These are phyloP conservation scores for Sphenostylis stenocarpa DNA, from an alignment of 306 rosid genomes.

Conservation along the genomic window DNA sequence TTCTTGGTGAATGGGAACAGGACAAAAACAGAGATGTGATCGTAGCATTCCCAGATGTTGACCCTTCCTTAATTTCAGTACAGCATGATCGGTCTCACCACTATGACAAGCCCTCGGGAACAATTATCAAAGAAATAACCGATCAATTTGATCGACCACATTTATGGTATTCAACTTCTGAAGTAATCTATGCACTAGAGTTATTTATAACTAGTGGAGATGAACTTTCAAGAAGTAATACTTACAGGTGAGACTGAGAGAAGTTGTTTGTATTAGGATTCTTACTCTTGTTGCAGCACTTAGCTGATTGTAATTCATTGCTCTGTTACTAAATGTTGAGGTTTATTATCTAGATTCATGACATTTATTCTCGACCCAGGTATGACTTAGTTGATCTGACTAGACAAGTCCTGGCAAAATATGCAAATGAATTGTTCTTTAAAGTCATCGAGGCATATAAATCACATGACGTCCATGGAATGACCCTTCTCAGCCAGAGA, in stretches of 20 bases:
- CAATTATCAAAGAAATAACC: constrained; percentile 39
- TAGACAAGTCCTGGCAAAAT: constrained; percentile 83
- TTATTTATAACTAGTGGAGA: constrained; percentile 71
- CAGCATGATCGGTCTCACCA: constrained; percentile 23
- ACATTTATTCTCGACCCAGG: constrained; percentile 45
- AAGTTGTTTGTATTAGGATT: neutral
- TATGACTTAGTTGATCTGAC: constrained; percentile 87
- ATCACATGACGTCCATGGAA: constrained; percentile 39
- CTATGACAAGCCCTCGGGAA: constrained; percentile 36
- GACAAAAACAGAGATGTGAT: constrained; percentile 90
- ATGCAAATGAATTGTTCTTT: constrained; percentile 69
- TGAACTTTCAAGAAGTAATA: constrained; percentile 53
- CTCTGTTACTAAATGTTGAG: neutral
- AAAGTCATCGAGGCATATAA: constrained; percentile 65
- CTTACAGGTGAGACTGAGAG: constrained; percentile 55
- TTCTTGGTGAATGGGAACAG: constrained; percentile 48
- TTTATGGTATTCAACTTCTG: constrained; percentile 84
- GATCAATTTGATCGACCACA: constrained; percentile 75
- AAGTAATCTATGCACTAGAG: constrained; percentile 69
- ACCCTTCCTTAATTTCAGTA: constrained; percentile 64
- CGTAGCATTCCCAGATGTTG: constrained; percentile 84
- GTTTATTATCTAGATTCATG: constrained; percentile 13
- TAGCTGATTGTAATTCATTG: neutral
- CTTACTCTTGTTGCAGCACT: neutral
- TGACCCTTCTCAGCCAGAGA: constrained; percentile 46